phyloP scores from a whole-genome alignment of 768 basidiomycete genomes.

The Tremella mesenterica region DNA sequence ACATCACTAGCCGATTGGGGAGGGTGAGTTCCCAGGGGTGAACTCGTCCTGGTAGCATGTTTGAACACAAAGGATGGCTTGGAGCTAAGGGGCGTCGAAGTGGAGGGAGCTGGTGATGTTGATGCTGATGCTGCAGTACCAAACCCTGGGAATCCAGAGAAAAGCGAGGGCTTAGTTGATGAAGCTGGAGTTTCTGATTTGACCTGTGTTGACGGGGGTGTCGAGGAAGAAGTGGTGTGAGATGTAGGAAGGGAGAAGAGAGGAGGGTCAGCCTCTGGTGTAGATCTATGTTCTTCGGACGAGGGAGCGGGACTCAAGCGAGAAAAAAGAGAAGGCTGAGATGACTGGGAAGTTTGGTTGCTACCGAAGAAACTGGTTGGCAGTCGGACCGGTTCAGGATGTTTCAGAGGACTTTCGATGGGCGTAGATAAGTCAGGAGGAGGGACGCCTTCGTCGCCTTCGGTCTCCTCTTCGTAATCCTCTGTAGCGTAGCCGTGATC shows the following conservation, averaged over 20 bases:
- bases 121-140: neutral
- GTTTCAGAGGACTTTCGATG: too few relatives aligned
- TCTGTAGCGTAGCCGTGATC: conserved; percentile 17
- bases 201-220: neutral
- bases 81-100: neutral
- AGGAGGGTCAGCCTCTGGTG: neutral
- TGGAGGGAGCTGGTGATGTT: conserved; percentile 3
- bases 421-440: too few relatives aligned
- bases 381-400: neutral
- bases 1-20: conserved; percentile 10
- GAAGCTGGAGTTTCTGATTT: conserved; percentile 1
- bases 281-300: conserved; percentile 2
- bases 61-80: conserved; percentile 15
- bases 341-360: conserved; percentile 22
- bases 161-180: conserved; percentile 4
- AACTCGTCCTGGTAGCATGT: conserved; percentile 30
- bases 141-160: conserved; percentile 11
- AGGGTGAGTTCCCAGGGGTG: conserved; percentile 27
- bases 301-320: conserved; percentile 4
- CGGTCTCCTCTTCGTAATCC: conserved; percentile 7
- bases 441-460: conserved; percentile 3
- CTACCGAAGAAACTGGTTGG: conserved; percentile 3
- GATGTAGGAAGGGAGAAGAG: conserved; percentile 24
- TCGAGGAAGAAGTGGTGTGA: conserved; percentile 16
- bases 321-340: conserved; percentile 16